phyloP scores from a whole-genome alignment of 2,329 filamentous ascomycete genomes.

The Alternaria novae-zelandiae region DNA sequence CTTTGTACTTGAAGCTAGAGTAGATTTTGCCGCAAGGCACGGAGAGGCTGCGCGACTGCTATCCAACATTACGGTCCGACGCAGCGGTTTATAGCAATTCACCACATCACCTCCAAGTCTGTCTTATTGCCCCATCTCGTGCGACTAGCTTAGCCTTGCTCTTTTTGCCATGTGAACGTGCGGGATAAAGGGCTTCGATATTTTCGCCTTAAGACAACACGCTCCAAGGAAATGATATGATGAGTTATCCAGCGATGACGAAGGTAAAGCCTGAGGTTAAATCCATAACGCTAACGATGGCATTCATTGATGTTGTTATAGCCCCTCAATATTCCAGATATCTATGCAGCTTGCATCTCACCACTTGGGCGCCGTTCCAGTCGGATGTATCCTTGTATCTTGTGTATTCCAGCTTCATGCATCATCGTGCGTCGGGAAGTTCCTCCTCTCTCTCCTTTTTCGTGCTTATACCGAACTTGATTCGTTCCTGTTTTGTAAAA shows the following conservation, averaged over 20 bases:
- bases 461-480: too few relatives aligned
- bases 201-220: background rate
- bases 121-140: background rate
- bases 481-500: too few relatives aligned
- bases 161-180: background rate
- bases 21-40: constrained; percentile 6
- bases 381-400: background rate
- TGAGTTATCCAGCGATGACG: background rate
- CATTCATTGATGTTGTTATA: background rate
- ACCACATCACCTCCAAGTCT: background rate
- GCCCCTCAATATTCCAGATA: background rate
- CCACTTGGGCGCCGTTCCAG: background rate
- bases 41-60: background rate
- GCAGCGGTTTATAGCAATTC: background rate
- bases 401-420: background rate
- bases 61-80: constrained; percentile 7
- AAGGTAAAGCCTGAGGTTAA: too few relatives aligned
- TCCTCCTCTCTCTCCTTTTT: too few relatives aligned
- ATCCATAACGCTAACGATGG: too few relatives aligned
- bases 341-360: background rate
- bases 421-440: background rate
- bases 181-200: background rate
- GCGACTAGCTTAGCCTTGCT: background rate
- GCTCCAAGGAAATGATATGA: background rate
- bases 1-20: background rate